Base-by-base conservation (phyloP, 768 basidiomycete genomes). In the Russula foetens region DNA sequence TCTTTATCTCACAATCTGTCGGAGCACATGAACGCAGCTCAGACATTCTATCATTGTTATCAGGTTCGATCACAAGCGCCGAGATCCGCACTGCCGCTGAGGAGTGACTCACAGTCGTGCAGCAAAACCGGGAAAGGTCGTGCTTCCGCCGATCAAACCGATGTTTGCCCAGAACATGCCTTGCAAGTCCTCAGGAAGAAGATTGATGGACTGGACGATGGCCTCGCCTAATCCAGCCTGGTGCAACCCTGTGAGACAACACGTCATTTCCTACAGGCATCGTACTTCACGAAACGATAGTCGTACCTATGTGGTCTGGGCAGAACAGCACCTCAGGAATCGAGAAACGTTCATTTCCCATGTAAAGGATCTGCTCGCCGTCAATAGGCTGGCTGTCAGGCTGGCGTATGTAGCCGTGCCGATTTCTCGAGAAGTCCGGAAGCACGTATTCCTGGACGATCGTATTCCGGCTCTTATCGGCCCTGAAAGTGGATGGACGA, bases 101-200 rank as follows among this genome's bases (percentile, higher is more conserved):
- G 44, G 26, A 38, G 44, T 28, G 21, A 61, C 89, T 71, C 72
- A 96, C 94, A 98, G 72, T 74, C 95, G 75, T 53, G 79, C 73
- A 23, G 80, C 79, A 67, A 98, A 87, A 7, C 87, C 89, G 45
- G 83, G 77, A 65, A 94, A 84, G 66, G 81, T 82, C 17, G 84
- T 83, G 71, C 82, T 88, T 15, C 95, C 95, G 51, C 95, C 95
- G 68, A 93, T 83, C 64, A 96, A 74, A 14, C 89, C 90, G 62
- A 98, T 93, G 71, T 98, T 92, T 35, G 84, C 84, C 93, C 93
- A 98, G 73, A 93, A 97, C 87, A 98, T 84, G 35, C 92, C 94
- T 66, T 86, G 90, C 26, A 95, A 67, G 67, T 95, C 92, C 53
- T 79, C 75, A 0, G 92, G 91, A 60, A 98, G 82, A 31, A 81